A percentile compares a stretch with the other conserved stretches of the same genome.
Conservation (phyloP, 2,329 filamentous ascomycete genomes). For the Trichoderma endophyticum region DNA sequence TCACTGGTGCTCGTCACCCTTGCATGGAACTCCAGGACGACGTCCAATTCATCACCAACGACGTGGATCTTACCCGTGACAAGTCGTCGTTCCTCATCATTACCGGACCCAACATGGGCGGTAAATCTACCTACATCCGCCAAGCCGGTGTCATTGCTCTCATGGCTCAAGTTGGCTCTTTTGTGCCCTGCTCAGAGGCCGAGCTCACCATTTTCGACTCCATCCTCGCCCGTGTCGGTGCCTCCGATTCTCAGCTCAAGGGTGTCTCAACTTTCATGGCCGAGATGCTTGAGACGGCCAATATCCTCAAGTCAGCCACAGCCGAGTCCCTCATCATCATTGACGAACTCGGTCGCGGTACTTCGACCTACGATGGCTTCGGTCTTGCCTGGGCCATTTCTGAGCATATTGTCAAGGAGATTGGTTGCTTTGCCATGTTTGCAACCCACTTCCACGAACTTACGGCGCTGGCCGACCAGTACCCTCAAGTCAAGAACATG, state of each 20-base stretch:
- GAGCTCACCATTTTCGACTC: slow-evolving; percentile 96
- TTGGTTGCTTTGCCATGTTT: slow-evolving; percentile 90
- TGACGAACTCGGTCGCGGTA: slow-evolving; percentile 93
- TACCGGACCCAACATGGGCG: slow-evolving; percentile 98
- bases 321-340: slow-evolving; percentile 97
- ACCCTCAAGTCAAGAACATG: slow-evolving; percentile 84
- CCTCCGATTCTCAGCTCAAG: slow-evolving; percentile 94
- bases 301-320: slow-evolving; percentile 96
- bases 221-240: slow-evolving; percentile 92
- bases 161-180: slow-evolving; percentile 96
- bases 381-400: slow-evolving; percentile 99
- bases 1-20: slow-evolving; percentile 92
- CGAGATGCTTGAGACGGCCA: slow-evolving; percentile 98
- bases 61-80: slow-evolving; percentile 75
- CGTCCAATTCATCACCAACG: slow-evolving; percentile 97
- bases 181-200: slow-evolving; percentile 86
- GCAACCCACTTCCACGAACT: slow-evolving; percentile 98
- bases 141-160: slow-evolving; percentile 95
- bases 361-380: slow-evolving; percentile 97
- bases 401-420: slow-evolving; percentile 94
- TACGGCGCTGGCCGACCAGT: slow-evolving; percentile 82
- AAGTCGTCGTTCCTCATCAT: slow-evolving; percentile 91
- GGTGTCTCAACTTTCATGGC: slow-evolving; percentile 99
- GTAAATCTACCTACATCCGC: slow-evolving; percentile 96
- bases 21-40: slow-evolving; percentile 99